Conservation (phyloP, 345 rosid genomes). For the Eucalyptus viminalis region DNA sequence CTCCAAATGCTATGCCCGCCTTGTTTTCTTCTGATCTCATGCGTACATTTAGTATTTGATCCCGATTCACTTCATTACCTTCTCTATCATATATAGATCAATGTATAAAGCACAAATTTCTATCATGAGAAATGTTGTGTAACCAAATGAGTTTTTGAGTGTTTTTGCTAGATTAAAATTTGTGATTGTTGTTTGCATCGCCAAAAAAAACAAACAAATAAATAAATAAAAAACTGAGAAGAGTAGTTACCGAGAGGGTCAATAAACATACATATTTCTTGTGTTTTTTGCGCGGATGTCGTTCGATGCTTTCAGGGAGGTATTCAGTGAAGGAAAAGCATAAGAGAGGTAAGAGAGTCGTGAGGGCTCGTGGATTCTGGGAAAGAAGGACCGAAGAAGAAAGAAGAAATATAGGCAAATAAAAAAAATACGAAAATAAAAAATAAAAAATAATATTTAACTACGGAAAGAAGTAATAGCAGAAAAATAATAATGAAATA, state of each 20-base stretch:
- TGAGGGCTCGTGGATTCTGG: not conserved
- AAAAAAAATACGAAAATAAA: no score
- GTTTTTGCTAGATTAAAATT: not conserved
- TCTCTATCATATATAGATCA: not conserved
- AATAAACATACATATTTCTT: rapidly evolving
- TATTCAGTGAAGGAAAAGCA: not conserved
- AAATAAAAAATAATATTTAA: no score
- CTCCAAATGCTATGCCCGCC: not conserved
- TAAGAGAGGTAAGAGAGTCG: not conserved
- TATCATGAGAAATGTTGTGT: not conserved
- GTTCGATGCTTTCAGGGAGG: not conserved
- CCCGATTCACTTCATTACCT: not conserved
- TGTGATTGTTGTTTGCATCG: not conserved
- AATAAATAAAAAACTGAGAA: no score
- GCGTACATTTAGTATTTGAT: rapidly evolving
- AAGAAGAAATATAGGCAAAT: not conserved
- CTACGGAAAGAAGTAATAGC: rapidly evolving
- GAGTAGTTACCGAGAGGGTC: not conserved
- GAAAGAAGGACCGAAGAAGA: not conserved
- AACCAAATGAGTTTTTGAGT: not conserved
- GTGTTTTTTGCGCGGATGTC: not conserved
- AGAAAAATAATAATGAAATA: no score
- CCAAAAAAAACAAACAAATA: rapidly evolving
- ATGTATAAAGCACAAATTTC: not conserved
- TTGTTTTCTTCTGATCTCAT: not conserved